These are phyloP conservation scores for Wallacemonas sp. DNA, from an alignment of 208 protist species.

Conservation along the genomic window DNA sequence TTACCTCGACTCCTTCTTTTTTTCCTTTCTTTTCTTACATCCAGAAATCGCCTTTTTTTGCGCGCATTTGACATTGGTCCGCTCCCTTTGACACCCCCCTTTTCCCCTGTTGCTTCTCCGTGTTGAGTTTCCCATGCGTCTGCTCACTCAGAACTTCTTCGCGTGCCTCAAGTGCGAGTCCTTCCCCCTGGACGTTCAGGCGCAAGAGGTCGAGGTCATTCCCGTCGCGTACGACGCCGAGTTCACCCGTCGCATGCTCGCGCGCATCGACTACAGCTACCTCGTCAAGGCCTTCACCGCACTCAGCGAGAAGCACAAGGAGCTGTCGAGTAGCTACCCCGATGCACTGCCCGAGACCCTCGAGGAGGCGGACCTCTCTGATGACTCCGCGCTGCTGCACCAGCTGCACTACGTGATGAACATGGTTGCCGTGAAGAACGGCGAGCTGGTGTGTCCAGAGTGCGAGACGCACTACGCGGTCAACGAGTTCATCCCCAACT, in stretches of 20 bases:
- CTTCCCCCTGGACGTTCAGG: slow-evolving; percentile 62
- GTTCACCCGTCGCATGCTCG: slow-evolving; percentile 85
- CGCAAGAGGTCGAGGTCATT: slow-evolving; percentile 51
- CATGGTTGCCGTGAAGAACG: slow-evolving; percentile 70
- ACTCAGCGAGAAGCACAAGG: slow-evolving; percentile 35
- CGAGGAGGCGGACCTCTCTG: slow-evolving; percentile 59
- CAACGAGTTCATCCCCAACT: slow-evolving; percentile 88
- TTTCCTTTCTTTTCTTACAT: not conserved
- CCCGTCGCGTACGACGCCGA: slow-evolving; percentile 70
- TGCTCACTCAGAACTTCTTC: slow-evolving; percentile 90
- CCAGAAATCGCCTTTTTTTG: too few relatives aligned
- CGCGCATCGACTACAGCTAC: slow-evolving; percentile 77
- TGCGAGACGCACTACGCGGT: slow-evolving; percentile 72
- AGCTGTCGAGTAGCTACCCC: slow-evolving; percentile 17
- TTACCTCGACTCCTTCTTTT: slow-evolving; percentile 4
- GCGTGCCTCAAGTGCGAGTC: slow-evolving; percentile 81
- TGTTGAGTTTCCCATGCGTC: too few relatives aligned
- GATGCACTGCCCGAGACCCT: slow-evolving; percentile 47
- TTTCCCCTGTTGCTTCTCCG: slow-evolving; percentile 8
- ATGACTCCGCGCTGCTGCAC: slow-evolving; percentile 55
- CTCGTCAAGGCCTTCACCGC: slow-evolving; percentile 55
- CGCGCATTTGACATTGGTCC: too few relatives aligned
- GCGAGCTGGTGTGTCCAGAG: slow-evolving; percentile 58
- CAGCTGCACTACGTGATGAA: slow-evolving; percentile 72
- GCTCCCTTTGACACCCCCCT: too few relatives aligned